Evolutionary conservation across 148 eudicot species (phyloP), one percentile per base, ranked within the genome.

Genomic region (Rhododendron kiyosumense): DNA sequence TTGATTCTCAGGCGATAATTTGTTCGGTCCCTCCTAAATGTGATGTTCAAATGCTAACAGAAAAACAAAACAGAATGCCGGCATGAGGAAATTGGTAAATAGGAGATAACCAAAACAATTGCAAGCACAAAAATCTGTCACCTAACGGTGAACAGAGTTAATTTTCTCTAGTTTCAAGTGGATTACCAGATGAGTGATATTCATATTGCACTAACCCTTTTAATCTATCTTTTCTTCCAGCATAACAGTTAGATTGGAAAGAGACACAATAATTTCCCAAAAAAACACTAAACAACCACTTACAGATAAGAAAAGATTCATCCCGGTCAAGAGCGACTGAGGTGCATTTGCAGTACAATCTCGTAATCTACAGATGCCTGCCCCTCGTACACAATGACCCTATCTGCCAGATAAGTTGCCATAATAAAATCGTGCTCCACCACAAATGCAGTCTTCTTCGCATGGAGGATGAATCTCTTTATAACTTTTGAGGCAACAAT

Each of bases 391-490:
- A 95, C 98, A 86, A 96, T 92, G 80, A 96, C 99, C 87, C 97
- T 89, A 85, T 96, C 98, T 1, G 99, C 99, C 88, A 96, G 87
- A 90, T 96, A 96, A 48, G 97, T 95, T 77, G 99, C 97, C 99
- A 96, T 96, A 0, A 96, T 96, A 65, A 96, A 96, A 88, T 96
- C 99, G 78, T 96, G 99, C 88, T 96, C 99, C 14, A 96, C 99
- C 82, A 96, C 90, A 89, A 96, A 96, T 30, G 99, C 99, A 11
- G 99, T 95, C 93, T 96, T 96, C 90, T 95, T 96, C 24, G 97
- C 97, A 87, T 94, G 99, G 30, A 96, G 95, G 84, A 96, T 95
- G 85, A 94, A 95, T 85, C 99, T 94, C 91, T 96, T 95, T 26
- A 96, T 96, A 77, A 95, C 99, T 89, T 96, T 96, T 26, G 98